phyloP scores from a whole-genome alignment of 1,139 yeast genomes.

The Arxiozyma bovina region DNA sequence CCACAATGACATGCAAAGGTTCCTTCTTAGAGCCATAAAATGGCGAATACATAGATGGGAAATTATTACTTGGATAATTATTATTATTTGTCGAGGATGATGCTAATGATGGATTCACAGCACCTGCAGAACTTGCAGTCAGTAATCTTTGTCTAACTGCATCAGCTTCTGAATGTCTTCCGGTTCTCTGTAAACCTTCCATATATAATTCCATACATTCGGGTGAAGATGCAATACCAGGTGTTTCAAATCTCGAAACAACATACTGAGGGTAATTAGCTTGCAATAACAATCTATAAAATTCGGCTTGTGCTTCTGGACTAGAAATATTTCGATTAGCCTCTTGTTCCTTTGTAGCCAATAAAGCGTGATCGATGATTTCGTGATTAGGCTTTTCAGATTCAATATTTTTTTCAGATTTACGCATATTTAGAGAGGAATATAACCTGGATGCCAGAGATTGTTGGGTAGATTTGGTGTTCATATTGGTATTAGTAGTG shows the following conservation, averaged over 20 bases:
- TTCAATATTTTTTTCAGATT: background rate
- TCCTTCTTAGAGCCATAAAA: slow-evolving; percentile 38
- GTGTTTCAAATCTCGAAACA: slow-evolving; percentile 82
- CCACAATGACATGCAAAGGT: slow-evolving; percentile 86
- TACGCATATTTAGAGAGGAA: background rate
- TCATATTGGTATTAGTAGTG: background rate
- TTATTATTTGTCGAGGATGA: slow-evolving; percentile 16
- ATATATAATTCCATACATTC: slow-evolving; percentile 72
- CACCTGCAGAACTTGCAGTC: slow-evolving; percentile 29
- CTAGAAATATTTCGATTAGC: slow-evolving; percentile 70
- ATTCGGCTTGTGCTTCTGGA: slow-evolving; percentile 67
- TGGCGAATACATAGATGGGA: slow-evolving; percentile 31
- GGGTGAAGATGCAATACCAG: slow-evolving; percentile 73
- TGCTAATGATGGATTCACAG: slow-evolving; percentile 26
- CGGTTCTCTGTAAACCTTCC: slow-evolving; percentile 70
- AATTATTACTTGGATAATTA: slow-evolving; percentile 17
- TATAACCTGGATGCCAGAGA: slow-evolving; percentile 1
- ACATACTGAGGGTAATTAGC: slow-evolving; percentile 89
- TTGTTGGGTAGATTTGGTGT: background rate
- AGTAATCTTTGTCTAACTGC: slow-evolving; percentile 30
- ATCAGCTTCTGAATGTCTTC: slow-evolving; percentile 72
- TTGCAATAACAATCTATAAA: slow-evolving; percentile 61
- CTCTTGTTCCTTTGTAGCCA: slow-evolving; percentile 67
- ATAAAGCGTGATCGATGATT: slow-evolving; percentile 25
- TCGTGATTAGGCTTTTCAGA: background rate